Evolutionary conservation across 805 yeast genomes (phyloP).

Genomic region (Candida insectalens): DNA sequence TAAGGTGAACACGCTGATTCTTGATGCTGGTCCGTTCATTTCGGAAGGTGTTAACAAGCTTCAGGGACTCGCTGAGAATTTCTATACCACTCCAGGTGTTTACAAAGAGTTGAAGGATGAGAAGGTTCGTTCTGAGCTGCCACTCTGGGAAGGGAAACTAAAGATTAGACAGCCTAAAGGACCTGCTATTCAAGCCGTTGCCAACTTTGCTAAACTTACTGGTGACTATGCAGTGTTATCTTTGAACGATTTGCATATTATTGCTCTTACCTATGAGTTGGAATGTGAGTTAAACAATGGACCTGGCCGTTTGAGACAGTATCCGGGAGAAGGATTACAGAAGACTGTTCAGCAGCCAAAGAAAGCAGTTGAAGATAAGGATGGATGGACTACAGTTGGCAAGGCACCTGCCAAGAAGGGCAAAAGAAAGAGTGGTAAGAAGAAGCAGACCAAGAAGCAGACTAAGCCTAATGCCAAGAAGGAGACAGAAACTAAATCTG

Average conservation of each 20-base stretch:
- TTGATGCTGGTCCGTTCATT: conserved; percentile 94
- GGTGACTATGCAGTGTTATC: conserved; percentile 90
- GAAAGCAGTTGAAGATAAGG: conserved; percentile 2
- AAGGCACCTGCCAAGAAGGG: conserved; percentile 19
- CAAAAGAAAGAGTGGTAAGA: conserved; percentile 54
- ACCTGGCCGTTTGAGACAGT: conserved; percentile 58
- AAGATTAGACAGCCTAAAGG: conserved; percentile 69
- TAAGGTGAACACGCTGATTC: conserved; percentile 50
- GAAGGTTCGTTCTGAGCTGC: conserved; percentile 65
- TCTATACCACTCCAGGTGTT: conserved; percentile 90
- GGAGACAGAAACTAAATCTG: conserved; percentile 4
- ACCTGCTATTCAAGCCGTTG: conserved; percentile 52
- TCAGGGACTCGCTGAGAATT: conserved; percentile 57
- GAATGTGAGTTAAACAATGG: conserved; percentile 65
- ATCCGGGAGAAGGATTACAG: conserved; percentile 48
- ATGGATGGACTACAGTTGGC: conserved; percentile 4
- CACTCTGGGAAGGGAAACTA: conserved; percentile 70
- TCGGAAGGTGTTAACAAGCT: conserved; percentile 73
- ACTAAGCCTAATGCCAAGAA: conserved; percentile 33
- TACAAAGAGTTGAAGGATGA: conserved; percentile 81
- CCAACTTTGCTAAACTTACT: conserved; percentile 71
- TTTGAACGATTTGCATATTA: conserved; percentile 82
- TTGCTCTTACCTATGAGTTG: conserved; percentile 85
- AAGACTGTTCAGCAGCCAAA: too few species aligned
- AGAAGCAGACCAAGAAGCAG: conserved; percentile 55